phyloP scores from a whole-genome alignment of 306 rosid genomes.

The Quercus aquifolioides region DNA sequence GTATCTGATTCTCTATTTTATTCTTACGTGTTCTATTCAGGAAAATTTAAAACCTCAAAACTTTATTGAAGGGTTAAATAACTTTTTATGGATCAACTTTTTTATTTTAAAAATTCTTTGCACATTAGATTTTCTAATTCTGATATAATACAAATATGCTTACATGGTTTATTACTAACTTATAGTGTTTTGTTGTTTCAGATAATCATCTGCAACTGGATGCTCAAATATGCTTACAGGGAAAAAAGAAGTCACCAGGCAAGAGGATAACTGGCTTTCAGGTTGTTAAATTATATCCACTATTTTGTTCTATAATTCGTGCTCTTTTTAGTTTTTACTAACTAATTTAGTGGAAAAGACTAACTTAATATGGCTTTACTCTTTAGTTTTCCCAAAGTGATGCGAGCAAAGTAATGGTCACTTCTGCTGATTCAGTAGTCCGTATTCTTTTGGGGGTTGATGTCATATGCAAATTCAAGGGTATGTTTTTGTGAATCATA shows the following conservation, averaged over 20 bases:
- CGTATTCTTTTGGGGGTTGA: slow-evolving; percentile 47
- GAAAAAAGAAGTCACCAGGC: slow-evolving; percentile 62
- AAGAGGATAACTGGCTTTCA: slow-evolving; percentile 73
- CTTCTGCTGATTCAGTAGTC: slow-evolving; percentile 66
- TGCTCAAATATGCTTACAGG: slow-evolving; percentile 46
- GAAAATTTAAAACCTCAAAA: neutral
- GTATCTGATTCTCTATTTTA: neutral
- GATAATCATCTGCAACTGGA: slow-evolving; percentile 54
- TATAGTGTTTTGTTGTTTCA: slow-evolving; percentile 15
- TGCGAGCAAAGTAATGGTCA: slow-evolving; percentile 56
- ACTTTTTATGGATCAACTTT: neutral
- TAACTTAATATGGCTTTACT: slow-evolving; percentile 10
- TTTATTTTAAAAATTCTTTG: too few relatives aligned
- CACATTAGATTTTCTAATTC: too few relatives aligned
- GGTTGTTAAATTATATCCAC: slow-evolving; percentile 38
- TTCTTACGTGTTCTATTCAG: neutral
- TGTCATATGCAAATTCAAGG: slow-evolving; percentile 59
- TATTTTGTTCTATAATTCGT: slow-evolving; percentile 13
- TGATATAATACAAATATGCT: neutral
- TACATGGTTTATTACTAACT: neutral
- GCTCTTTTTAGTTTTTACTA: neutral
- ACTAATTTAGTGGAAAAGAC: neutral
- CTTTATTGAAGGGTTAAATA: neutral
- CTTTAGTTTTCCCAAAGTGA: slow-evolving; percentile 63
- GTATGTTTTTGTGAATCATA: slow-evolving; percentile 28